Conservation (phyloP, 306 rosid genomes). For the Fragaria vesca region DNA sequence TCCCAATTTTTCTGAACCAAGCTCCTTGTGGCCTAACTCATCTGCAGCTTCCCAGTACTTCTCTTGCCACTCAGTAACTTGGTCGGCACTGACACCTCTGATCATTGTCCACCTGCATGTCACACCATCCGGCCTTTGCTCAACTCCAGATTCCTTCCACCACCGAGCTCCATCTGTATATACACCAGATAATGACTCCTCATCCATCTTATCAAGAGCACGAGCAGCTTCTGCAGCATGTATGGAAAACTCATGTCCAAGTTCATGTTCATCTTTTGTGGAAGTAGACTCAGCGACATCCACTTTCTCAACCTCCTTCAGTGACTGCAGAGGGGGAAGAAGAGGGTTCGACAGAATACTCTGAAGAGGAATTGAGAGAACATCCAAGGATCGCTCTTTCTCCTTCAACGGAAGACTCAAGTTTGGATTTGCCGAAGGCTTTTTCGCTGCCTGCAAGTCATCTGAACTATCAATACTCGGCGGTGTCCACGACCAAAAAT, state of each 20-base stretch:
- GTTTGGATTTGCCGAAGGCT: constrained; percentile 33
- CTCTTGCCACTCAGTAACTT: constrained; percentile 80
- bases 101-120: constrained; percentile 83
- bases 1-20: constrained; percentile 96
- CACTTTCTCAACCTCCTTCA: constrained; percentile 42
- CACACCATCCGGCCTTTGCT: constrained; percentile 83
- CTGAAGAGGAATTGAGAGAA: constrained; percentile 68
- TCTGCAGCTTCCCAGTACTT: constrained; percentile 95
- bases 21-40: constrained; percentile 90
- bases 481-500: constrained; percentile 98
- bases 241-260: constrained; percentile 47
- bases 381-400: constrained; percentile 53
- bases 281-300: constrained; percentile 43
- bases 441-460: constrained; percentile 38
- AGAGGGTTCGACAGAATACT: constrained; percentile 45
- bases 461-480: constrained; percentile 44
- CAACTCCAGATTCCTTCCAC: constrained; percentile 92
- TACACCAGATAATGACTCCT: constrained; percentile 48
- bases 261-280: constrained; percentile 51
- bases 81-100: constrained; percentile 83
- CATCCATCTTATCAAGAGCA: constrained; percentile 53
- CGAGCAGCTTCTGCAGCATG: constrained; percentile 70
- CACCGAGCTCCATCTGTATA: constrained; percentile 66
- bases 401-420: constrained; percentile 49
- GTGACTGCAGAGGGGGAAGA: constrained; percentile 78